Evolutionary conservation across 2,329 filamentous ascomycete species (phyloP).

Genomic region (Ilyonectria mors-panacis): DNA sequence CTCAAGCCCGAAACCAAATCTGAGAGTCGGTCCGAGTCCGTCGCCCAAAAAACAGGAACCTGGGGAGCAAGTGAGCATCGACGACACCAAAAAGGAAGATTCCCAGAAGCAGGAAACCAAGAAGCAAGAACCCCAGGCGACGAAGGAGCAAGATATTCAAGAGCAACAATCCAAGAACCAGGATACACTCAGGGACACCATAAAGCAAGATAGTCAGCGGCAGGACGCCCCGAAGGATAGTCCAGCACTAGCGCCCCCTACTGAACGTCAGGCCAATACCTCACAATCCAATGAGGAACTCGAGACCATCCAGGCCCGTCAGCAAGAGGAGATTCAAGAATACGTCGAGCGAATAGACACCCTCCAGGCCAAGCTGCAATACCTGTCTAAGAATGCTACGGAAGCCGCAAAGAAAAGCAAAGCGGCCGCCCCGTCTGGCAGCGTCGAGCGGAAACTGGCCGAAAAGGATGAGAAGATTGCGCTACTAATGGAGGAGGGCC

Average conservation of each 20-base stretch:
- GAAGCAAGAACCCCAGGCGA: not conserved
- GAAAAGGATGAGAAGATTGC: conserved; percentile 95
- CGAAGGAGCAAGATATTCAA: not conserved
- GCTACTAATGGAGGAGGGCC: conserved; percentile 91
- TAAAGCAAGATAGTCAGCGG: conserved; percentile 5
- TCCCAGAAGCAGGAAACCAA: not conserved
- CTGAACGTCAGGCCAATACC: conserved; percentile 2
- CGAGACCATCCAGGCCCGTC: conserved; percentile 51
- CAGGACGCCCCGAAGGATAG: conserved; percentile 7
- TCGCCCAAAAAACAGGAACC: not conserved
- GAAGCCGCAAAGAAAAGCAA: conserved; percentile 81
- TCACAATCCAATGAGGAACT: conserved; percentile 37
- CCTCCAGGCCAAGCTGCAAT: conserved; percentile 90
- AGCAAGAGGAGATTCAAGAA: conserved; percentile 86
- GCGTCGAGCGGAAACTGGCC: conserved; percentile 82
- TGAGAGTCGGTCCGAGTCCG: not conserved
- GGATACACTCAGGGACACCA: not conserved
- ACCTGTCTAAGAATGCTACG: conserved; percentile 84
- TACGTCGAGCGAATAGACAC: conserved; percentile 94
- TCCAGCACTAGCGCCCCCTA: conserved; percentile 12
- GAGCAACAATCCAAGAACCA: not conserved
- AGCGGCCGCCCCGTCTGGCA: conserved; percentile 73
- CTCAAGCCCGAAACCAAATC: not conserved
- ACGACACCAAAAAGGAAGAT: not conserved
- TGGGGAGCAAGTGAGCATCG: not conserved